phyloP scores from a whole-genome alignment of 2,329 filamentous ascomycete genomes.

The Fusarium duplospermum region DNA sequence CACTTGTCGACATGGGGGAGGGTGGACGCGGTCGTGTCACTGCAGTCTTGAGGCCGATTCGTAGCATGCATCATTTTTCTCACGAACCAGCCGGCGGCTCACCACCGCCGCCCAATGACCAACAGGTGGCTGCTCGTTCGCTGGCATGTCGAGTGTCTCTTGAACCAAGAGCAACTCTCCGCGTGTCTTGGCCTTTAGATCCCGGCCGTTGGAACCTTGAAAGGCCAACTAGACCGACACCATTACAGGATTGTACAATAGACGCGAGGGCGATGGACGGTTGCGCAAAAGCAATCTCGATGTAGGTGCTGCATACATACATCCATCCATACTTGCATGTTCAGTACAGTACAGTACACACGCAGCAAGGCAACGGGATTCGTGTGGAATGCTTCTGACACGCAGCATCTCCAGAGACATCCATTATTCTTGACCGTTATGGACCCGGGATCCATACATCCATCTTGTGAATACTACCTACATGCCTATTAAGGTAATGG shows the following conservation, averaged over 20 bases:
- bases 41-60: conserved; percentile 14
- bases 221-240: conserved; percentile 7
- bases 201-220: conserved; percentile 31
- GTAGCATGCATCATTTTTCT: background rate
- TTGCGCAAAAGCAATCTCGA: background rate
- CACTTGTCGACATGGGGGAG: conserved; percentile 12
- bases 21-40: conserved; percentile 11
- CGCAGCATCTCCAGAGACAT: conserved; percentile 21
- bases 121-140: conserved; percentile 20
- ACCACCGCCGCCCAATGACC: conserved; percentile 21
- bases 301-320: background rate
- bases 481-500: background rate
- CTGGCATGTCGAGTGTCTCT: conserved; percentile 14
- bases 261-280: conserved; percentile 22
- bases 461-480: background rate
- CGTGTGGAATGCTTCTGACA: conserved; percentile 13
- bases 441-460: background rate
- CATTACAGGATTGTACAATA: background rate
- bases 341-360: background rate
- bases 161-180: conserved; percentile 16
- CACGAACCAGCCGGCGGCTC: background rate
- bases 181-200: conserved; percentile 23
- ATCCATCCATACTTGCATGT: background rate
- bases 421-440: conserved; percentile 12
- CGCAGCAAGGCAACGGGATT: background rate